Conservation (phyloP, 176 grass and related monocot genomes). For the Lolium perenne region DNA sequence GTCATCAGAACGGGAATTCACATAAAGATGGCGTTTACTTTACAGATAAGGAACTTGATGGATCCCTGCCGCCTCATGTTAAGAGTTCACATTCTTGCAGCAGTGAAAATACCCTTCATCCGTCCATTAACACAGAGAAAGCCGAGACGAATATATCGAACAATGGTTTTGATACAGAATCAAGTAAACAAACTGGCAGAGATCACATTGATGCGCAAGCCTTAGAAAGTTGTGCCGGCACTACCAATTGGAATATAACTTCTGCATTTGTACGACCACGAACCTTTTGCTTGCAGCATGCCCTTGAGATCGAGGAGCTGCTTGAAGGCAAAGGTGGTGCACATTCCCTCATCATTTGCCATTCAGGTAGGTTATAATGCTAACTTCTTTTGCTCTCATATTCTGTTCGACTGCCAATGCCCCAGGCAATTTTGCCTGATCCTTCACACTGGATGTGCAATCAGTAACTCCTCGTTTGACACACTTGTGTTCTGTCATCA, state of each 20-base stretch:
- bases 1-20: slow-evolving; percentile 24
- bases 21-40: slow-evolving; percentile 33
- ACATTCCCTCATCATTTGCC: slow-evolving; percentile 83
- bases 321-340: slow-evolving; percentile 73
- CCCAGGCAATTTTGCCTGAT: slow-evolving; percentile 8
- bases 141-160: slow-evolving; percentile 32
- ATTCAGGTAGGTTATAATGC: slow-evolving; percentile 65
- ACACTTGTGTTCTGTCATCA: slow-evolving; percentile 1
- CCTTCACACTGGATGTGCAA: slow-evolving; percentile 19
- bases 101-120: slow-evolving; percentile 31
- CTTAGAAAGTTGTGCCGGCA: slow-evolving; percentile 15
- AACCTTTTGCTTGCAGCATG: slow-evolving; percentile 97
- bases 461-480: slow-evolving; percentile 21
- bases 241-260: slow-evolving; percentile 60
- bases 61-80: slow-evolving; percentile 15
- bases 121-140: neutral
- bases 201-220: slow-evolving; percentile 31
- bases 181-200: slow-evolving; percentile 36
- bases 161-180: slow-evolving; percentile 34
- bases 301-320: slow-evolving; percentile 84
- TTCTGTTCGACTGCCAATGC: slow-evolving; percentile 31
- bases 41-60: slow-evolving; percentile 37
- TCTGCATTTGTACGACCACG: slow-evolving; percentile 71
- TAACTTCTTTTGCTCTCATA: slow-evolving; percentile 15
- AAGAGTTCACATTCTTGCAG: slow-evolving; percentile 36